A percentile compares a stretch with the other conserved stretches of the same genome.
Evolutionary conservation across 441 rosid species (phyloP).

Genomic region (Pelargonium australe): DNA sequence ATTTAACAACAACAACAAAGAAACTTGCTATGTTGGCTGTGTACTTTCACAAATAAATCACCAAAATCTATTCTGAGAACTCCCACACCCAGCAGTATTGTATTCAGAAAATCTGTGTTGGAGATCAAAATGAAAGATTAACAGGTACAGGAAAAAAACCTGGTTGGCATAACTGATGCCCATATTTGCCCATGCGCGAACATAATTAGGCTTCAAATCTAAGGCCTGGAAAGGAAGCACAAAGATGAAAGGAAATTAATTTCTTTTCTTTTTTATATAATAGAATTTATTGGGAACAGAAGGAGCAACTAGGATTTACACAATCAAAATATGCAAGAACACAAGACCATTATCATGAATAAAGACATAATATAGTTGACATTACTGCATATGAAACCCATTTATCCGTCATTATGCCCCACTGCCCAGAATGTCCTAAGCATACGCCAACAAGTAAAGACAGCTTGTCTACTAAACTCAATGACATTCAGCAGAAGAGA

Average conservation of each 20-base stretch:
- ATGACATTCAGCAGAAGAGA: neutral
- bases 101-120: neutral
- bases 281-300: too few species aligned
- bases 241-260: neutral
- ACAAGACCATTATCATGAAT: neutral
- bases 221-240: slow-evolving; percentile 56
- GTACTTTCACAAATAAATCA: neutral
- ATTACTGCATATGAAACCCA: neutral
- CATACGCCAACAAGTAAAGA: neutral
- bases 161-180: slow-evolving; percentile 99
- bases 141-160: slow-evolving; percentile 33
- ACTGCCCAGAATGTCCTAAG: neutral
- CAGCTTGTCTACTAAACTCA: too few species aligned
- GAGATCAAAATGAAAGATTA: slow-evolving; percentile 4
- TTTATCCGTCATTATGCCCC: neutral
- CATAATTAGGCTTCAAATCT: slow-evolving; percentile 97
- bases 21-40: slow-evolving; percentile 1
- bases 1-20: neutral
- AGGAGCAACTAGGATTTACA: neutral
- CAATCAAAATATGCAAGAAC: neutral
- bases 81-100: neutral
- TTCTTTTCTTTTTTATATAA: neutral
- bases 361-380: neutral
- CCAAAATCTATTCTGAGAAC: neutral
- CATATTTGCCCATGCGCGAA: slow-evolving; percentile 99